Base-by-base conservation (phyloP, 2,329 filamentous ascomycete species). In the Delphinella strobiligena region DNA sequence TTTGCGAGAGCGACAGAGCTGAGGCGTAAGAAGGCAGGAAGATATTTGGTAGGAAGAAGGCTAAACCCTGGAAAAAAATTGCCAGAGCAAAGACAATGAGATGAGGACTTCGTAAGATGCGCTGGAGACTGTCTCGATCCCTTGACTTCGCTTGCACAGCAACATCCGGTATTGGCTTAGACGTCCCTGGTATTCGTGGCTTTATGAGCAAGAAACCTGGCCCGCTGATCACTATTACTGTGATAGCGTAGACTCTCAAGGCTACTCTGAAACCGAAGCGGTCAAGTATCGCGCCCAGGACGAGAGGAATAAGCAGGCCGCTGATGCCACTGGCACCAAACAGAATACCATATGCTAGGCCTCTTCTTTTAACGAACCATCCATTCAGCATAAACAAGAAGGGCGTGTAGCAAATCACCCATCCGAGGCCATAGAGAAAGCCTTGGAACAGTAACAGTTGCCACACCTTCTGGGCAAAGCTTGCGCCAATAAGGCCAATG, bases 391-490 rank as follows among this genome's bases (percentile, higher is more conserved):
- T 51, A 37, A 41, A 47, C 7, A 56, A 36, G 19, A 56, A 51
- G 1, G 52, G 51, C 10, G 51, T 52, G 32, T 52, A 54, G 36
- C 49, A 53, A 18, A 51, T 42, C 16, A 80, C 74, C 37, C 77
- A 67, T n/a, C 78, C 78, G 48, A 74, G n/a, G 1, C 51, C 52
- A 24, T 55, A 81, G 19, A 79, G 54, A 9, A 80, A 53, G 2
- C 78, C 78, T 50, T 82, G 78, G 0, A 71, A 75, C 4, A 66
- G 51, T 44, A 81, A 72, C 24, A 81, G 64, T 29, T 75, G 69
- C 0, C 61, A 56, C 0, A 74, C 65, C 3, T 60, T 71, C 2
- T 56, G 61, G 0, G 72, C 68, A 45, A 80, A 72, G 1, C 51
- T 54, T 3, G 48, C 53, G 1, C 46, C 42, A 3, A 51, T 36